Conservation (phyloP, 257 asterid genomes). For the Handroanthus guayacan region DNA sequence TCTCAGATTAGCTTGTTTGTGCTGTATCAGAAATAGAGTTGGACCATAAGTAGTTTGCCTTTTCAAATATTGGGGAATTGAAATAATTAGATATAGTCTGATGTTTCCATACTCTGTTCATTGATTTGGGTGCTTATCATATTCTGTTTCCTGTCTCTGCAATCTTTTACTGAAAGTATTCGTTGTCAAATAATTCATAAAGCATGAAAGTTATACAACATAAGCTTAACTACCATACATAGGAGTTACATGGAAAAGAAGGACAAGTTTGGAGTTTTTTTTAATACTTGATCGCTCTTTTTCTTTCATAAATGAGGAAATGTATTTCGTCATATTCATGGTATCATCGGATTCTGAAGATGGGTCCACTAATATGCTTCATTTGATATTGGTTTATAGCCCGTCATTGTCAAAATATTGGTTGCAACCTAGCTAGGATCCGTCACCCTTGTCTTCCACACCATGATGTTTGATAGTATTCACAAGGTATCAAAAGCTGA, state of each 20-base stretch:
- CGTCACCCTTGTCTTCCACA: not conserved
- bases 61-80: constrained; percentile 11
- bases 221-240: constrained; percentile 5
- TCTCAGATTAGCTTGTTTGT: constrained; percentile 17
- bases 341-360: not conserved
- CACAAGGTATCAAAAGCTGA: not conserved
- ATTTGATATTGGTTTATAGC: not conserved
- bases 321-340: constrained; percentile 3
- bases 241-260: constrained; percentile 9
- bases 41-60: constrained; percentile 29
- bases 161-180: not conserved
- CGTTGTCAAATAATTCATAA: constrained; percentile 12
- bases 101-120: not conserved
- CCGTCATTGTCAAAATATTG: not conserved
- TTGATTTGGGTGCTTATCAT: not conserved
- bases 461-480: not conserved
- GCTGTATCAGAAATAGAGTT: constrained; percentile 29
- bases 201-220: constrained; percentile 18
- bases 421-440: not conserved
- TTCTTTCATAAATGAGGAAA: not conserved
- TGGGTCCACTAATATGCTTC: not conserved
- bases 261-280: not conserved
- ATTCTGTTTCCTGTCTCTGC: not conserved
- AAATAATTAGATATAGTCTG: constrained; percentile 1
- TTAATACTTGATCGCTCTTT: too few relatives aligned